Evolutionary conservation across 2,329 filamentous ascomycete genomes (phyloP).

Genomic region (Fusarium setosum): DNA sequence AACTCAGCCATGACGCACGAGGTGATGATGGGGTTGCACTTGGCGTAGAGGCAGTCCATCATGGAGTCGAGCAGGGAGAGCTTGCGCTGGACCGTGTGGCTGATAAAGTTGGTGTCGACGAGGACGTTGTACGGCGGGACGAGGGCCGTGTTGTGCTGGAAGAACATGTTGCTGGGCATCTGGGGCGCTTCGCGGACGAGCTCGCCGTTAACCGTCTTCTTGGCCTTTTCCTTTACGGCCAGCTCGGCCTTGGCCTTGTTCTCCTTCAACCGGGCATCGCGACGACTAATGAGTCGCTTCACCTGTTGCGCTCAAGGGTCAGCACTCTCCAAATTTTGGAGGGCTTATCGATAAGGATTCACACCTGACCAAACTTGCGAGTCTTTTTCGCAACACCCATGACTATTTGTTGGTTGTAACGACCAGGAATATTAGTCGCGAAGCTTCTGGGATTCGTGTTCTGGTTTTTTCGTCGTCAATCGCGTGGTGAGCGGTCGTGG

Average conservation of each 20-base stretch:
- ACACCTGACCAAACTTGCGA: slow-evolving; percentile 84
- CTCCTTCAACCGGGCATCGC: slow-evolving; percentile 84
- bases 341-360: slow-evolving; percentile 47
- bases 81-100: slow-evolving; percentile 91
- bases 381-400: slow-evolving; percentile 95
- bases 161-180: slow-evolving; percentile 87
- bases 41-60: slow-evolving; percentile 95
- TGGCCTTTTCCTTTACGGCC: slow-evolving; percentile 67
- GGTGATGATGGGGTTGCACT: slow-evolving; percentile 89
- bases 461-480: background rate
- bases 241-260: slow-evolving; percentile 77
- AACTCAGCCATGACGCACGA: slow-evolving; percentile 82
- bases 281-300: slow-evolving; percentile 85
- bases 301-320: slow-evolving; percentile 56
- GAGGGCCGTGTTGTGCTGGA: slow-evolving; percentile 87
- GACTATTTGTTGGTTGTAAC: slow-evolving; percentile 11
- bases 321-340: slow-evolving; percentile 28
- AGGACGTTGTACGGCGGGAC: slow-evolving; percentile 76
- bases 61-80: slow-evolving; percentile 87
- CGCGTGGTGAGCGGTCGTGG: background rate
- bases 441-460: background rate
- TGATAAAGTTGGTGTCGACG: slow-evolving; percentile 91
- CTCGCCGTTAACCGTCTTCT: slow-evolving; percentile 67
- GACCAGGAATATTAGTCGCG: background rate
- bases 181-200: slow-evolving; percentile 84